Percentiles rank a stretch among this genome's conserved stretches.
phyloP scores from a whole-genome alignment of 306 rosid species.

The Hippophae rhamnoides region DNA sequence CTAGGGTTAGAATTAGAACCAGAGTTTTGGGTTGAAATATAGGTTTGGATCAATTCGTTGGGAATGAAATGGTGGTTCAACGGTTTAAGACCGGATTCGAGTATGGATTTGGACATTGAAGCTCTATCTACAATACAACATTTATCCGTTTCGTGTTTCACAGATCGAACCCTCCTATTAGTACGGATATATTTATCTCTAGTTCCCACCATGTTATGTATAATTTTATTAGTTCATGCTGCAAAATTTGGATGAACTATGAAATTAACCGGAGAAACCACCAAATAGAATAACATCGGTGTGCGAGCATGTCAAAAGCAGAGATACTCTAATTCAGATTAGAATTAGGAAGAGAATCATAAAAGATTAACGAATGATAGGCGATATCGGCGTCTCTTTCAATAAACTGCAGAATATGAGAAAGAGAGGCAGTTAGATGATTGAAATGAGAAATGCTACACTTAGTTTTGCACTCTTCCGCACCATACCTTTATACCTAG shows the following conservation, averaged over 20 bases:
- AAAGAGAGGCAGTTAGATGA: too few species aligned
- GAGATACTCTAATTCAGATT: not conserved
- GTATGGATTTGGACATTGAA: conserved; percentile 55
- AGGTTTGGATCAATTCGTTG: conserved; percentile 28
- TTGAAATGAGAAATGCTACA: too few species aligned
- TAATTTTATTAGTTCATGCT: not conserved
- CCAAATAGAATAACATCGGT: not conserved
- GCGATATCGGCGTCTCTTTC: too few species aligned
- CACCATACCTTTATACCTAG: too few species aligned
- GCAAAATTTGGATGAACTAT: not conserved
- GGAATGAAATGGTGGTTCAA: conserved; percentile 31
- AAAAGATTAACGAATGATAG: too few species aligned
- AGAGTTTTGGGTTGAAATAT: conserved; percentile 14
- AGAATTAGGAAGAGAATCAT: not conserved
- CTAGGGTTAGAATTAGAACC: conserved; percentile 8
- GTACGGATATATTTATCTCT: conserved; percentile 79
- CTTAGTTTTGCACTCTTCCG: too few species aligned
- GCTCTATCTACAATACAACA: conserved; percentile 34
- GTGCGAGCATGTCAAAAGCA: not conserved
- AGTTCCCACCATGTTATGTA: conserved; percentile 59
- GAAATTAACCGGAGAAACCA: not conserved
- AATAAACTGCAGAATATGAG: too few species aligned
- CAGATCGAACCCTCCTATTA: conserved; percentile 56
- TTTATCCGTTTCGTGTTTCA: conserved; percentile 40
- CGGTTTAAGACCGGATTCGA: conserved; percentile 62